phyloP scores from a whole-genome alignment of 768 basidiomycete genomes.

The Mycena metata region DNA sequence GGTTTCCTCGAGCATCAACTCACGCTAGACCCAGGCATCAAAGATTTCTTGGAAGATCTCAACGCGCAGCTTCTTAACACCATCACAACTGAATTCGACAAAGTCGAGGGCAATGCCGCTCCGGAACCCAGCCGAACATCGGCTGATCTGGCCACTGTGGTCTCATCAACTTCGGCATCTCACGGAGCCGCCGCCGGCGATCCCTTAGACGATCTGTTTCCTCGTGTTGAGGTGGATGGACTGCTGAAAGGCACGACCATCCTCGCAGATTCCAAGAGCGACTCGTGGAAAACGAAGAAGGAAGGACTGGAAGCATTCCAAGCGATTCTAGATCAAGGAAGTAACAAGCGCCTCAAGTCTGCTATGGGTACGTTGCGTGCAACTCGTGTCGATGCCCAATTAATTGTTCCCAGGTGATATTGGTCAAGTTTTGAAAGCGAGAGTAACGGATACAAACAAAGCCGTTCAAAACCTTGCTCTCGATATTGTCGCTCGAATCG shows the following conservation, averaged over 20 bases:
- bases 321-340: conserved; percentile 87
- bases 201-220: conserved; percentile 94
- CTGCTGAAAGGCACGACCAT: conserved; percentile 88
- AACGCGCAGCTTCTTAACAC: conserved; percentile 94
- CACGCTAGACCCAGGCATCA: conserved; percentile 73
- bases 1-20: conserved; percentile 4
- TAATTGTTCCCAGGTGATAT: conserved; percentile 79
- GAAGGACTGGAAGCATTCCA: conserved; percentile 91
- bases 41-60: conserved; percentile 92
- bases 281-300: conserved; percentile 97
- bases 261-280: conserved; percentile 87
- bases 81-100: conserved; percentile 93
- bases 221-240: conserved; percentile 92
- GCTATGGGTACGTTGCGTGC: conserved; percentile 75
- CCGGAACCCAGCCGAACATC: conserved; percentile 87
- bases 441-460: conserved; percentile 94
- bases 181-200: conserved; percentile 65
- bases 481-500: conserved; percentile 90
- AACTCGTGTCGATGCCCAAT: conserved; percentile 8
- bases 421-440: conserved; percentile 86
- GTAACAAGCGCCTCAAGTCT: conserved; percentile 93
- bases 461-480: conserved; percentile 92
- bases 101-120: conserved; percentile 80
- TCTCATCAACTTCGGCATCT: conserved; percentile 56
- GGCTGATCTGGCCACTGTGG: conserved; percentile 75